Percentiles rank a stretch among this genome's conserved stretches.
Evolutionary conservation across 257 asterid species (phyloP).

Genomic region (Scutellaria galericulata): DNA sequence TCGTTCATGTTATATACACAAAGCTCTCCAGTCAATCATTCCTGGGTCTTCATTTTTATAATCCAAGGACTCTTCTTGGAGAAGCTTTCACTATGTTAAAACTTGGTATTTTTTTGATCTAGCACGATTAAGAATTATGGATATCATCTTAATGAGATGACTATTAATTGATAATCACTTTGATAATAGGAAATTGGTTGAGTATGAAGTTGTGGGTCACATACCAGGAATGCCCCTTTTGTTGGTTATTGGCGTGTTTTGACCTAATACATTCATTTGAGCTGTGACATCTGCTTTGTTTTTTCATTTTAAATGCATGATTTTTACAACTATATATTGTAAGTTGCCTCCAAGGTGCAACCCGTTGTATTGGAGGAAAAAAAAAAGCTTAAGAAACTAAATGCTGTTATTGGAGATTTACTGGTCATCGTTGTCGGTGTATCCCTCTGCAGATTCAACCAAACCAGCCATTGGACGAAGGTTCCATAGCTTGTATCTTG

Average conservation of each 20-base stretch:
- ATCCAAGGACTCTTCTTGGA: too few relatives aligned
- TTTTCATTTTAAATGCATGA: background rate
- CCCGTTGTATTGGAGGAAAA: background rate
- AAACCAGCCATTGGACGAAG: conserved; percentile 93
- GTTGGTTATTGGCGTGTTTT: background rate
- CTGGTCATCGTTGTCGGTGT: conserved; percentile 26
- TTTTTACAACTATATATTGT: too few relatives aligned
- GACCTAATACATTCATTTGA: conserved; percentile 7
- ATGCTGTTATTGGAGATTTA: background rate
- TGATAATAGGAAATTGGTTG: background rate
- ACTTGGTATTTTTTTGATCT: too few relatives aligned
- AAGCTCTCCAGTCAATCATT: too few relatives aligned
- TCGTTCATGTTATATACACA: too few relatives aligned
- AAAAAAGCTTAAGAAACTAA: background rate
- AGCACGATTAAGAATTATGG: too few relatives aligned
- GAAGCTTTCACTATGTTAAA: too few relatives aligned
- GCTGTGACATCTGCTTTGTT: conserved; percentile 4
- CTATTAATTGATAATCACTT: too few relatives aligned
- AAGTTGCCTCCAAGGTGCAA: background rate
- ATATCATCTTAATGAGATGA: too few relatives aligned
- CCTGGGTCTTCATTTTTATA: too few relatives aligned
- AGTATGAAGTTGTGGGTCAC: conserved; percentile 8
- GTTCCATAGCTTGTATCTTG: conserved; percentile 89
- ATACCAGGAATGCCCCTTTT: conserved; percentile 2
- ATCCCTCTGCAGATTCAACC: conserved; percentile 81